A percentile compares a stretch with the other conserved stretches of the same genome.
phyloP scores from a whole-genome alignment of 768 basidiomycete species.

The Lactarius indigo region DNA sequence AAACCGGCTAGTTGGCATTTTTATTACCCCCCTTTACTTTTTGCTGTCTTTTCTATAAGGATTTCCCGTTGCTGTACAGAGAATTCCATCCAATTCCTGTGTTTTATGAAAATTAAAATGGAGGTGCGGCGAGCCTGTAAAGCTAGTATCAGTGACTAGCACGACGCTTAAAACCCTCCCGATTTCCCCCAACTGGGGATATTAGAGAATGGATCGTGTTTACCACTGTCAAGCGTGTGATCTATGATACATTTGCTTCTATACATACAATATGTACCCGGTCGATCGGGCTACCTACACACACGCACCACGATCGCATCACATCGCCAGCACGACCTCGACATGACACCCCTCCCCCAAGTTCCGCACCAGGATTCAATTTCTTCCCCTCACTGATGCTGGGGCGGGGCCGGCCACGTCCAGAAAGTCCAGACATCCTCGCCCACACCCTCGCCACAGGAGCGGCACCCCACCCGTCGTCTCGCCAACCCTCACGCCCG shows the following conservation, averaged over 20 bases:
- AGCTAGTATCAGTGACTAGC: not conserved
- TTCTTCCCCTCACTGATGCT: not conserved
- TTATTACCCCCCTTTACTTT: not conserved
- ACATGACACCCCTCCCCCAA: not conserved
- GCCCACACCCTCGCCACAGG: constrained; percentile 24
- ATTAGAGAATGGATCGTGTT: not conserved
- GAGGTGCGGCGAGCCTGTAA: no score
- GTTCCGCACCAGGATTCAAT: not conserved
- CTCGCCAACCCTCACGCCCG: constrained; percentile 21
- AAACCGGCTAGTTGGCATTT: constrained; percentile 26
- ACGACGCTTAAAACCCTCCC: not conserved
- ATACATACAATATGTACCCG: constrained; percentile 1
- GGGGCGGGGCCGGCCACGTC: not conserved
- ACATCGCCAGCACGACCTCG: not conserved
- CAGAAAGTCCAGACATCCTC: constrained; percentile 23
- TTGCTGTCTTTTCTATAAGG: not conserved
- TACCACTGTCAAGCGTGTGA: not conserved
- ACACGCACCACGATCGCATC: not conserved
- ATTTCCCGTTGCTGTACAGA: no score
- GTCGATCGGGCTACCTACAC: not conserved
- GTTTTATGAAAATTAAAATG: no score
- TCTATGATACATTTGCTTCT: constrained; percentile 4
- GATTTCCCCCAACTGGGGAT: not conserved
- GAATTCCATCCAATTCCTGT: no score
- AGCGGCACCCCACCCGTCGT: constrained; percentile 23